Base-by-base conservation (phyloP, 345 rosid genomes). In the Citrus glauca region DNA sequence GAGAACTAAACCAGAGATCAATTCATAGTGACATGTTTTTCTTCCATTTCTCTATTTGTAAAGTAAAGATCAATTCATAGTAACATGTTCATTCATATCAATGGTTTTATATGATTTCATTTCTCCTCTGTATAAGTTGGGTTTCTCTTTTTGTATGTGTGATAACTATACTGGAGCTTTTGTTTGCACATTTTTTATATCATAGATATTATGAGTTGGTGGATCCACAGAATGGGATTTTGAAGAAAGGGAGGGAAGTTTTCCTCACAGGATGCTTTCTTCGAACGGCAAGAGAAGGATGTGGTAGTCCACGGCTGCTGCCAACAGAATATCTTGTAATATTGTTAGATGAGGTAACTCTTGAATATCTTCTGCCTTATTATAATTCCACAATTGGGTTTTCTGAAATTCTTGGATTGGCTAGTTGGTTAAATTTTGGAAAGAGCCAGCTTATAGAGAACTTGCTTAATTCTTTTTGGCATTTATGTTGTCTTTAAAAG, bases 241-340 rank as follows among this genome's bases (percentile, higher is more conserved):
- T 96, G 83, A 88, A 85, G 83, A 92, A 89, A 85, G 98, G 94
- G 9, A 90, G 97, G 87, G 97, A 96, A 83, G 82, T 92, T 84
- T 88, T 96, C 72, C 88, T 96, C 81, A 90, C 98, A 33, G 98
- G 98, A 74, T 92, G 98, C 83, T 86, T 87, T 86, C 97, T 96
- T 74, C 90, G 99, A 84, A 91, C 97, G 48, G 97, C 97, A 35
- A 89, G 87, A 60, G 98, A 90, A 91, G 97, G 99, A 75, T 88
- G 85, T 81, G 98, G 98, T 72, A 79, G 77, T 82, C 81, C 92
- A 33, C 85, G 98, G n/a, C 93, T 96, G 83, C 86, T 96, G 72
- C 99, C 99, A 24, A 94, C 98, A 13, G 99, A 96, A 81, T 90
- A 94, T 88, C 94, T 96, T 70, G 94, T 94, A 82, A 87, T 90